phyloP scores from a whole-genome alignment of 345 rosid species.

The Eucalyptus pauciflora region DNA sequence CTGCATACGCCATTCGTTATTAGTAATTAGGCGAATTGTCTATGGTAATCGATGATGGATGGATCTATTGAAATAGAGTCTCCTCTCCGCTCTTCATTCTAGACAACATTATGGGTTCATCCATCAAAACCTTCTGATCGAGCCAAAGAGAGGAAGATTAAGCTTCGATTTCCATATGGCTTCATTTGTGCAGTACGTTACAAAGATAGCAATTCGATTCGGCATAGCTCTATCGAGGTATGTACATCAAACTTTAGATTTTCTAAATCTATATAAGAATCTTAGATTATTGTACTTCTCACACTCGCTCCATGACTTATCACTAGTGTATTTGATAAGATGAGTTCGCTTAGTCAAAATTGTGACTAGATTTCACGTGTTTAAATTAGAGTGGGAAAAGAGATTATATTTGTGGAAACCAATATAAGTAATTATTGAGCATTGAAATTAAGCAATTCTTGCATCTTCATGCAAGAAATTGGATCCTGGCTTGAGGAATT shows the following conservation, averaged over 20 bases:
- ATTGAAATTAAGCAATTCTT: not conserved
- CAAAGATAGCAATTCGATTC: fast-evolving
- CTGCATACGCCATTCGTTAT: fast-evolving
- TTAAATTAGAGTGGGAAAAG: not conserved
- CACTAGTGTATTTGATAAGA: not conserved
- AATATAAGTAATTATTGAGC: not conserved
- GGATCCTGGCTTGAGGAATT: not conserved
- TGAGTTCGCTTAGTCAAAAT: not conserved
- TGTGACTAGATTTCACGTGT: not conserved
- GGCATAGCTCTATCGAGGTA: no score
- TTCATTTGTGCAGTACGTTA: fast-evolving
- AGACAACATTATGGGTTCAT: not conserved
- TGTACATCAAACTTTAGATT: not conserved
- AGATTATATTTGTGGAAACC: not conserved
- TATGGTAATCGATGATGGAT: not conserved
- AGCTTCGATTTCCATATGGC: no score
- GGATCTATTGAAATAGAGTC: not conserved
- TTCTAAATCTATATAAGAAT: no score
- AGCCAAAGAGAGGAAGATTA: not conserved
- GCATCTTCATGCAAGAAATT: not conserved
- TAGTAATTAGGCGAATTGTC: not conserved
- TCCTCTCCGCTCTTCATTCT: not conserved
- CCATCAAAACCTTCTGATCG: not conserved
- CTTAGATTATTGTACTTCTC: not conserved
- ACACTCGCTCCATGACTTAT: not conserved